phyloP scores from a whole-genome alignment of 495 filamentous ascomycete genomes.

The Diplogelasinospora grovesii region DNA sequence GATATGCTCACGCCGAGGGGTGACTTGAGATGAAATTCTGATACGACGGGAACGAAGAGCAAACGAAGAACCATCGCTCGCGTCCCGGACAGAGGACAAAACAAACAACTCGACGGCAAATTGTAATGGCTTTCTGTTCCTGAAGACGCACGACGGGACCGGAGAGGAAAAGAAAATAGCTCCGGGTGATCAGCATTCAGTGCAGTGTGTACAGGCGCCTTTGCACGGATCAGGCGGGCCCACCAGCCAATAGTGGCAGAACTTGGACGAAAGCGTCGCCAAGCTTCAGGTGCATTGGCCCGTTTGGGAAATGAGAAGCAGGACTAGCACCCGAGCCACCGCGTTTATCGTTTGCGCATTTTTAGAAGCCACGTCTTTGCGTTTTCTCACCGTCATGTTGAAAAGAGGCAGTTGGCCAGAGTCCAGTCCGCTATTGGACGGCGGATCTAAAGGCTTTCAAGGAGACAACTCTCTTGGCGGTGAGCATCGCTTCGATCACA shows the following conservation, averaged over 20 bases:
- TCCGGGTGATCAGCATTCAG: constrained; percentile 11
- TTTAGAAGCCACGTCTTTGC: constrained; percentile 5
- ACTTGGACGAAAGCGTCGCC: constrained; percentile 6
- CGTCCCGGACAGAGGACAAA: too few relatives aligned
- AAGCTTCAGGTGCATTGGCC: constrained; percentile 4
- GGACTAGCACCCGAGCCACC: neutral
- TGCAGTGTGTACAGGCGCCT: constrained; percentile 12
- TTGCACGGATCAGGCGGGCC: constrained; percentile 14
- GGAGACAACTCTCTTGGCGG: too few relatives aligned
- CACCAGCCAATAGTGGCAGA: constrained; percentile 13
- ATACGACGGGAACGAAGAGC: neutral
- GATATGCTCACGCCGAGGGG: constrained; percentile 11
- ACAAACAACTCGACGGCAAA: too few relatives aligned
- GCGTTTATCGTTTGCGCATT: constrained; percentile 2
- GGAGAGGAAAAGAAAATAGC: constrained; percentile 8
- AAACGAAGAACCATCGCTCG: neutral
- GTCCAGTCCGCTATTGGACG: too few relatives aligned
- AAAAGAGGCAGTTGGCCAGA: neutral
- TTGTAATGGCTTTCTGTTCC: too few relatives aligned
- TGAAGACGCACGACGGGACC: neutral
- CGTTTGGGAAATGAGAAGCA: constrained; percentile 9
- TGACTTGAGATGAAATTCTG: neutral
- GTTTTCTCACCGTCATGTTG: neutral
- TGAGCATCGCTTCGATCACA: too few relatives aligned
- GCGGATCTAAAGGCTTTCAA: too few relatives aligned